Percentiles rank a stretch among this genome's conserved stretches.
phyloP scores from a whole-genome alignment of 352 stramenopile species.

The Pythium vanterpoolii region DNA sequence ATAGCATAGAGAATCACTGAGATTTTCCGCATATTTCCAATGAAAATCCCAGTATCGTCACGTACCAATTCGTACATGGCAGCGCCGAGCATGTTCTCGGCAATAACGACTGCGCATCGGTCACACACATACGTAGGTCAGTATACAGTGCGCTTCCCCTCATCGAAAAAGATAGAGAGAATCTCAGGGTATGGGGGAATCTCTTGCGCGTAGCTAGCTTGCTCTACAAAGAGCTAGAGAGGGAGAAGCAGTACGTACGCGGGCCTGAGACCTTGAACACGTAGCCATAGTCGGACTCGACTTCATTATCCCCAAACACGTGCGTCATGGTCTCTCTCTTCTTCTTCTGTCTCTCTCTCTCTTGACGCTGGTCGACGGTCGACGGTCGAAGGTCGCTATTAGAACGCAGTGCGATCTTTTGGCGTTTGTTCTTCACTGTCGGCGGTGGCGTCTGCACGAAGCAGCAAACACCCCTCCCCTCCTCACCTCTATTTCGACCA shows the following conservation, averaged over 20 bases:
- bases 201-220: neutral
- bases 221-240: neutral
- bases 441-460: slow-evolving; percentile 6
- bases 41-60: neutral
- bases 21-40: neutral
- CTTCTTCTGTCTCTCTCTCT: slow-evolving; percentile 11
- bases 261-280: slow-evolving; percentile 99
- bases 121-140: neutral
- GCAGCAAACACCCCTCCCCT: slow-evolving; percentile 16
- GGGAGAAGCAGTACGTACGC: slow-evolving; percentile 33
- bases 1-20: neutral
- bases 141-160: neutral
- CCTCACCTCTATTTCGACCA: neutral
- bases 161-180: neutral
- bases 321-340: slow-evolving; percentile 54
- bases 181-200: too few species aligned
- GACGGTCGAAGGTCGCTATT: neutral
- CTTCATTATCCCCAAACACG: slow-evolving; percentile 85
- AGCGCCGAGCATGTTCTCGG: slow-evolving; percentile 98
- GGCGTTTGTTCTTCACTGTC: slow-evolving; percentile 16
- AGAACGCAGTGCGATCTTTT: slow-evolving; percentile 23
- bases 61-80: slow-evolving; percentile 96
- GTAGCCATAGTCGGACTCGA: slow-evolving; percentile 97
- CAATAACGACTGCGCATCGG: slow-evolving; percentile 93
- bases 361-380: neutral